Evolutionary conservation across 116 monocot species (phyloP), one percentile per base, ranked within the genome.

Genomic region (Cymodocea nodosa): DNA sequence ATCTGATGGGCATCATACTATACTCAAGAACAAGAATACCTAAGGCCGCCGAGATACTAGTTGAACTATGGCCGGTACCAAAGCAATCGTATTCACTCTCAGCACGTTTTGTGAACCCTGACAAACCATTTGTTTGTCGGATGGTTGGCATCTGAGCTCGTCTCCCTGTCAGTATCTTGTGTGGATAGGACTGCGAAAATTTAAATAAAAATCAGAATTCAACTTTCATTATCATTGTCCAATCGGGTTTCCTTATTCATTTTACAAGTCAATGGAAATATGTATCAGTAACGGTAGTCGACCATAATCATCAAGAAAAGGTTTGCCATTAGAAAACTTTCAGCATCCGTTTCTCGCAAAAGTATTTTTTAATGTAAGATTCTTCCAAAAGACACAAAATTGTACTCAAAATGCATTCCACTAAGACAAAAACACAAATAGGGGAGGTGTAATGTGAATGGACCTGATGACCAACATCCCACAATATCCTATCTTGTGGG

Each of bases 381-480:
- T 44, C 11, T 11, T 6, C 44, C 6, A 44, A 44, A 6, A 44
- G 44, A 4, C 44, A 44, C 6, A 44, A 6, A 44, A 4, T 44
- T 23, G 15, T 8, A 37, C 1, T 61, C 61, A 18, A 61, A 30
- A 61, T 37, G n/a, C 36, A 34, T 16, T 23, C 16, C 61, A 60
- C 16, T 17, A 35, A 61, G 17, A 60, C 15, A 30, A 59, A 59
- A 60, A 61, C 2, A 37, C 35, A 30, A 15, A 7, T n/a, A 15
- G 36, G 36, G 56, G 39, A 56, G 30, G 13, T 19, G 11, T 15
- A 36, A 15, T 14, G 20, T 58, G 50, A 60, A 60, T 19, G 16
- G 49, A 94, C 89, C 94, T 94, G 89, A 74, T 94, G 89, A 36
- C 89, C 89, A 52, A 94, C 94, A 74, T 94, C 94, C 94, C 94